phyloP scores from a whole-genome alignment of 2,329 filamentous ascomycete species.

The Trichoderma atrobrunneum region DNA sequence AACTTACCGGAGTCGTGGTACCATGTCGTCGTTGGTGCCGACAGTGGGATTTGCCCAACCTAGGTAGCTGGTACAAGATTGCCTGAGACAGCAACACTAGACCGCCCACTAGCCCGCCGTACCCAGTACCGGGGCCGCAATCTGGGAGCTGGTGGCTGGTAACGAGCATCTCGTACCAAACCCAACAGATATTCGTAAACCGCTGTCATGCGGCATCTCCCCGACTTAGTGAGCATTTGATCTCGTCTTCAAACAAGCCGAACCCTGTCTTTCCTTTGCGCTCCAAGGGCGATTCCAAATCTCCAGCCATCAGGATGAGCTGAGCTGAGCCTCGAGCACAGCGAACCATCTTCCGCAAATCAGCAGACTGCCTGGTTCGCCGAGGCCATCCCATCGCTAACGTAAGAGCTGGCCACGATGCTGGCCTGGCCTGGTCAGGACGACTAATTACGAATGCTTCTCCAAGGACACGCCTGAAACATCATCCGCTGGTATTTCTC shows the following conservation, averaged over 20 bases:
- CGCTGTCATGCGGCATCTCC: neutral
- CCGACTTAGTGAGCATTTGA: neutral
- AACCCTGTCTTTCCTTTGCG: neutral
- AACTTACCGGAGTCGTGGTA: neutral
- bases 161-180: neutral
- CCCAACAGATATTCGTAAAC: neutral
- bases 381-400: neutral
- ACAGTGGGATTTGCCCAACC: neutral
- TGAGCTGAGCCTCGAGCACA: neutral
- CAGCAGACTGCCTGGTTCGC: constrained; percentile 5
- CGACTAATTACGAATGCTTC: neutral
- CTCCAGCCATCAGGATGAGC: neutral
- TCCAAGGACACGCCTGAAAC: constrained; percentile 4
- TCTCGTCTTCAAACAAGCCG: neutral
- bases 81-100: neutral
- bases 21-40: neutral
- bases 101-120: neutral
- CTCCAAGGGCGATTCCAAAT: neutral
- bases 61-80: neutral
- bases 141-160: neutral
- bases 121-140: neutral
- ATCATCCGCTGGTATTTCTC: neutral
- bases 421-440: neutral
- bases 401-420: neutral
- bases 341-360: neutral